Base-by-base conservation (phyloP, 2,329 filamentous ascomycete species). In the Dactylonectria estremocensis region DNA sequence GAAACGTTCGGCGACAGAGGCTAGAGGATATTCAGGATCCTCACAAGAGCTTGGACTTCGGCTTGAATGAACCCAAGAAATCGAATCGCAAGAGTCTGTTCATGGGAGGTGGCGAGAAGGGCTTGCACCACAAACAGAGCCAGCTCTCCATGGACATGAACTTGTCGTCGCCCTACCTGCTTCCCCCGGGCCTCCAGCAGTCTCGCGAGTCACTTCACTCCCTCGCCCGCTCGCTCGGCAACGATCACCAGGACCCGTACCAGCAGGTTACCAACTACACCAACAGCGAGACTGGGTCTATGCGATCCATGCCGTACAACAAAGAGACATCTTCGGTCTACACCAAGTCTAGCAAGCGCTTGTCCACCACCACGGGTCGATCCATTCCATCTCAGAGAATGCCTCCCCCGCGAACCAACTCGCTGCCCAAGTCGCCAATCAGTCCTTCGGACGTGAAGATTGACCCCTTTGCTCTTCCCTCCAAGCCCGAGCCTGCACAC, bases 31-130 rank as follows among this genome's bases (percentile, higher is more conserved):
- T 88, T 18, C 90, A 92, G 69, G 95, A 98, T 80, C 93, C 94
- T 73, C 94, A 97, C 81, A 95, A 92, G 77, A 96, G 94, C 1
- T 87, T 98, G 77, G 96, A 99, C 80, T 99, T 98, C 78, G 96
- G 96, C 40, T 82, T 98, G 77, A 94, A 84, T 60, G 78, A 72
- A 85, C 71, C 82, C 16, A 81, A 80, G 73, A 77, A 76, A 54
- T 71, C 77, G 52, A 77, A 76, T 68, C 79, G 80, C 31, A 79
- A 74, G 74, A 80, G 77, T 59, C 69, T 80, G 24, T 79, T 82
- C 33, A 66, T 76, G 72, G 74, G 74, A 84, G 90, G 86, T 52
- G 87, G 84, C 28, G 87, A 93, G 77, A 90, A 90, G 78, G 80
- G 82, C 22, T 69, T 75, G 40, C 54, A 61, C 45, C 81, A 83